Evolutionary conservation across 306 rosid genomes (phyloP), one percentile per base, ranked within the genome.

Genomic region (Quercus variabilis): DNA sequence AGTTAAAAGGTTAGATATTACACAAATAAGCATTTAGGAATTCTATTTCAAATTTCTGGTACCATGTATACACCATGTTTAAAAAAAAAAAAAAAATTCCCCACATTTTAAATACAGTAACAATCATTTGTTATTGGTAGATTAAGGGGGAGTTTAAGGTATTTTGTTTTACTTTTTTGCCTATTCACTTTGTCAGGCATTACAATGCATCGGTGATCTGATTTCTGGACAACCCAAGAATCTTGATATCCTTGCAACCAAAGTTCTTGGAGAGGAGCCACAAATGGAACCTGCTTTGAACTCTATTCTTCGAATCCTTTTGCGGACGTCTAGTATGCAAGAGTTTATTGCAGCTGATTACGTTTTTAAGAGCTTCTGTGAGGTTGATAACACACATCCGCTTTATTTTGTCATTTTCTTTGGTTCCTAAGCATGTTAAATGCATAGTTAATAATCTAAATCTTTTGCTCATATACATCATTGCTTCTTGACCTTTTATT

Each of bases 261-360:
- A 89, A 88, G 78, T 82, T 82, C 94, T 92, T 73, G 98, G 98
- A 69, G 97, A 92, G 86, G 93, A 88, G 71, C 91, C 86, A 25
- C 94, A 91, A 80, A 83, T 74, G 9, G 98, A 94, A 83, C 90
- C 92, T 88, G 97, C 97, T 83, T 73, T 94, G 74, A 94, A 94
- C 79, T 91, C 98, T 62, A 83, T 92, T 80, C 91, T 94, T 58
- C 82, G 98, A 74, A 89, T 94, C 77, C 88, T 91, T 78, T 84
- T 94, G 92, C 88, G 97, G 80, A 85, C 98, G 54, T 92, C 98
- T 59, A 94, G 93, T 83, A 70, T 81, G 65, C 93, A 92, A 81
- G 98, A 94, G 82, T 92, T 91, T 84, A 83, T 88, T 85, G 94
- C 98, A 12, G 97, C 97, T 59, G 97, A 94, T 87, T 89, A 88